Conservation (phyloP, 345 rosid species). For the Populus davidiana region DNA sequence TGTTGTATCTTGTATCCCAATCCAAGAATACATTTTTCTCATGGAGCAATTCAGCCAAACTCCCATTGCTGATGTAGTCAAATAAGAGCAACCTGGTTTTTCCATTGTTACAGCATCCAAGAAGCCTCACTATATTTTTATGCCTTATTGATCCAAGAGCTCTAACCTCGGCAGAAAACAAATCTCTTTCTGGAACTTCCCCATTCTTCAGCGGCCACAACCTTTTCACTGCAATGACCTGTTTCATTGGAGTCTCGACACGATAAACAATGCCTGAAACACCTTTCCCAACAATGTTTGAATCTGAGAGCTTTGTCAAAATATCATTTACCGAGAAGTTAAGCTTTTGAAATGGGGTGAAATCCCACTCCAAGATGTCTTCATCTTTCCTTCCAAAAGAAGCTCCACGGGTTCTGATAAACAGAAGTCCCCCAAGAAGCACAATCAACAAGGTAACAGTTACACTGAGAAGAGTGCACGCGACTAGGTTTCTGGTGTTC, state of each 20-base stretch:
- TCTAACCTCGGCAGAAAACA: constrained; percentile 66
- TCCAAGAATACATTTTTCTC: constrained; percentile 46
- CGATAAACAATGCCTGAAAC: constrained; percentile 68
- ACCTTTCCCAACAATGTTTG: constrained; percentile 61
- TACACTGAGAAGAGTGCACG: constrained; percentile 43
- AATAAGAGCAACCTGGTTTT: constrained; percentile 59
- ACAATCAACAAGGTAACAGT: constrained; percentile 33
- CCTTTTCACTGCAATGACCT: constrained; percentile 68
- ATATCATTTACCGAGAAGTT: constrained; percentile 53
- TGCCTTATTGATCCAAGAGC: constrained; percentile 68
- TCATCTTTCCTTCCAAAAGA: constrained; percentile 23
- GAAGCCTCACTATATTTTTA: constrained; percentile 64
- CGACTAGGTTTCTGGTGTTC: constrained; percentile 33
- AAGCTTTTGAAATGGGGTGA: constrained; percentile 65
- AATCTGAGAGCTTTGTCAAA: constrained; percentile 44
- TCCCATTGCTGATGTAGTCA: constrained; percentile 66
- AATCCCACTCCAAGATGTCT: constrained; percentile 44
- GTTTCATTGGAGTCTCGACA: constrained; percentile 49
- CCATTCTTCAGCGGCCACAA: constrained; percentile 56
- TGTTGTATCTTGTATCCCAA: constrained; percentile 68
- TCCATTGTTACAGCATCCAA: constrained; percentile 62
- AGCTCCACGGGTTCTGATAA: constrained; percentile 35
- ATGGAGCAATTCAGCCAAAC: constrained; percentile 58
- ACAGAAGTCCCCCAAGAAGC: constrained; percentile 31
- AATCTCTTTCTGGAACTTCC: constrained; percentile 49